Base-by-base conservation (phyloP, 1,139 yeast species). In the Scheffersomyces titani region DNA sequence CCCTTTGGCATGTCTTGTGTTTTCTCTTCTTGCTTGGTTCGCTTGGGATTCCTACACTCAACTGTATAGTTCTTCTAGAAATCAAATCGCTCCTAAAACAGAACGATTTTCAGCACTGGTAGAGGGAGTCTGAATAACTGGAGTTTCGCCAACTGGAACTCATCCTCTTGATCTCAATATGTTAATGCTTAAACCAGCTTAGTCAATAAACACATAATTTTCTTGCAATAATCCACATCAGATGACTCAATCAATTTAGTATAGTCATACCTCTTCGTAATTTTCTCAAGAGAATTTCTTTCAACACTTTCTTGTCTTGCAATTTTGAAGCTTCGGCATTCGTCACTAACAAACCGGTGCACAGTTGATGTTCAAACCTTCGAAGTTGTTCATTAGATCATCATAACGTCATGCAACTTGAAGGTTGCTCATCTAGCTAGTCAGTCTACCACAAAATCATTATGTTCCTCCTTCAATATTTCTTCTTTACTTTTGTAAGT, bases 171-270 rank as follows among this genome's bases (percentile, higher is more conserved):
- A 19, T 19, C 56, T 21, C 49, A 47, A n/a, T n/a, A n/a, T 54
- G 36, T 48, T 54, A 22, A 54, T 51, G 22, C 51, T 44, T 45
- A 54, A 51, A 19, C 50, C 51, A n/a, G 49, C 51, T 44, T 54
- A 51, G 44, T 54, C 56, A 36, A 54, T 54, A 21, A 54, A 54
- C 7, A 51, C 53, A 22, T 53, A 53, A 22, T 53, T 51, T 9
- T 16, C n/a, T n/a, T 6, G 24, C 24, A 16, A 18, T 53, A 50
- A 19, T 53, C 18, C 13, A 53, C n/a, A 21, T 53, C 52, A 11
- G 40, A 19, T 2, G 24, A 22, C 24, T 22, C 24, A 22, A 22
- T 22, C 24, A 22, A 22, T 3, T 7, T 19, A 5, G 47, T 50
- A 47, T 46, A 47, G 9, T 52, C 47, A 19, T 18, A 48, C 48